These are phyloP conservation scores for Gynandropsis gynandra DNA, from an alignment of 345 rosid genomes.

Conservation along the genomic window DNA sequence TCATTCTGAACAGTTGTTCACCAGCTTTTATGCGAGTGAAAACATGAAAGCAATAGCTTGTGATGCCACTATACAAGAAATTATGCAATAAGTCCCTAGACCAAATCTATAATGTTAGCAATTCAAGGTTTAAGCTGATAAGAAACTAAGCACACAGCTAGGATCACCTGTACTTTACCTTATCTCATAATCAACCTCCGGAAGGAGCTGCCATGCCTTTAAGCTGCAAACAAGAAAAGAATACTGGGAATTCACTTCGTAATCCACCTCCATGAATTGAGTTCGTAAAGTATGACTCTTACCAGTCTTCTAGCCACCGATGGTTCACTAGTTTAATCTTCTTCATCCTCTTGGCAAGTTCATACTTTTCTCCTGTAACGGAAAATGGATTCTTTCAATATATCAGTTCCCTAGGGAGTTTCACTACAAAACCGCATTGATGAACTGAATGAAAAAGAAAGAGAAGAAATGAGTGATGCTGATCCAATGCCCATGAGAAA, in stretches of 20 bases:
- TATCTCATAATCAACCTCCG: constrained; percentile 63
- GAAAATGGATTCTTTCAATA: constrained; percentile 13
- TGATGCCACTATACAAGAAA: not conserved
- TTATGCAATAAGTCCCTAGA: not conserved
- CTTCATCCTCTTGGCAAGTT: constrained; percentile 70
- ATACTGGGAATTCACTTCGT: not conserved
- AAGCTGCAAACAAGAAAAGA: constrained; percentile 41
- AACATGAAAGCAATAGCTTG: not conserved
- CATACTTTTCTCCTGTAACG: constrained; percentile 82
- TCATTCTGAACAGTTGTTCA: not conserved
- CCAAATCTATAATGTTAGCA: constrained; percentile 3
- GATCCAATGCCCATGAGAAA: constrained; percentile 6
- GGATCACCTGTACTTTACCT: constrained; percentile 40
- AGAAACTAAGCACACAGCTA: constrained; percentile 3
- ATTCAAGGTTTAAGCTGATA: not conserved
- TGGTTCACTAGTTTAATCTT: constrained; percentile 81
- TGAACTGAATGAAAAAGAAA: too few species aligned
- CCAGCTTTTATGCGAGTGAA: constrained; percentile 10
- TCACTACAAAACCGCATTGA: not conserved
- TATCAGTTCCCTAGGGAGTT: not conserved
- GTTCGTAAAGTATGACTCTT: constrained; percentile 18
- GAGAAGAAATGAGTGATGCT: too few species aligned
- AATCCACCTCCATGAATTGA: constrained; percentile 5
- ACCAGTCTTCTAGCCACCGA: constrained; percentile 93
- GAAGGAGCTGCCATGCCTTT: constrained; percentile 78